Evolutionary conservation across 805 yeast genomes (phyloP).

Genomic region (Zygosaccharomyces lentus): DNA sequence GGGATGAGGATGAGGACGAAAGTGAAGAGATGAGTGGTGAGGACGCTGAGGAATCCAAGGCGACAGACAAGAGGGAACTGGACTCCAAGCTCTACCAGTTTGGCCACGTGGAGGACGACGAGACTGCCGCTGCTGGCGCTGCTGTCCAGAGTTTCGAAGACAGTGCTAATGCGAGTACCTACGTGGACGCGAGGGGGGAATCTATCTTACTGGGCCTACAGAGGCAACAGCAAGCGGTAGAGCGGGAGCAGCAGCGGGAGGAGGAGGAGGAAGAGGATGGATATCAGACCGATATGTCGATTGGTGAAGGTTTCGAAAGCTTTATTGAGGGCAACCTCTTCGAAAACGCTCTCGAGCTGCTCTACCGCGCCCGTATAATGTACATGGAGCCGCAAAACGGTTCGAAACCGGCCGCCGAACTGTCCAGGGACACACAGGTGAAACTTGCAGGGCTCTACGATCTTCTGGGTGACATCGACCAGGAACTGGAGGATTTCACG

Average conservation of each 20-base stretch:
- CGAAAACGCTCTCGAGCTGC: slow-evolving; percentile 82
- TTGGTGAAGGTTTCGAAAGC: slow-evolving; percentile 11
- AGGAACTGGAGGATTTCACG: slow-evolving; percentile 81
- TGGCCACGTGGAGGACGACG: slow-evolving; percentile 27
- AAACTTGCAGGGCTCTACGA: slow-evolving; percentile 73
- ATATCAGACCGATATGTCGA: slow-evolving; percentile 5
- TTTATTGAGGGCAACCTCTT: slow-evolving; percentile 38
- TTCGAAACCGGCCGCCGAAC: neutral
- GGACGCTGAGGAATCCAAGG: slow-evolving; percentile 36
- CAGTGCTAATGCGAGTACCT: slow-evolving; percentile 2
- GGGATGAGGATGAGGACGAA: slow-evolving; percentile 29
- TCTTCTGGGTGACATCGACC: slow-evolving; percentile 80
- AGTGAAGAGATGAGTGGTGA: slow-evolving; percentile 25
- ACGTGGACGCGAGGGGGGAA: slow-evolving; percentile 5
- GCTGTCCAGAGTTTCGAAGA: slow-evolving; percentile 7
- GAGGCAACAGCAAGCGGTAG: slow-evolving; percentile 8
- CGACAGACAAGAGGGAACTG: slow-evolving; percentile 40
- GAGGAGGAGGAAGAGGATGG: slow-evolving; percentile 13
- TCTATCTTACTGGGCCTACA: slow-evolving; percentile 3
- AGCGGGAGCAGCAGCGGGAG: slow-evolving; percentile 10
- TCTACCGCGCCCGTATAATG: slow-evolving; percentile 71
- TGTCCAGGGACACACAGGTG: slow-evolving; percentile 8
- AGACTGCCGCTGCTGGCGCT: neutral
- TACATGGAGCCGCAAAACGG: slow-evolving; percentile 30
- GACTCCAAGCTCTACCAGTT: slow-evolving; percentile 22